Conservation (phyloP, 2,329 filamentous ascomycete genomes). For the Ophiostoma novo-ulmi region DNA sequence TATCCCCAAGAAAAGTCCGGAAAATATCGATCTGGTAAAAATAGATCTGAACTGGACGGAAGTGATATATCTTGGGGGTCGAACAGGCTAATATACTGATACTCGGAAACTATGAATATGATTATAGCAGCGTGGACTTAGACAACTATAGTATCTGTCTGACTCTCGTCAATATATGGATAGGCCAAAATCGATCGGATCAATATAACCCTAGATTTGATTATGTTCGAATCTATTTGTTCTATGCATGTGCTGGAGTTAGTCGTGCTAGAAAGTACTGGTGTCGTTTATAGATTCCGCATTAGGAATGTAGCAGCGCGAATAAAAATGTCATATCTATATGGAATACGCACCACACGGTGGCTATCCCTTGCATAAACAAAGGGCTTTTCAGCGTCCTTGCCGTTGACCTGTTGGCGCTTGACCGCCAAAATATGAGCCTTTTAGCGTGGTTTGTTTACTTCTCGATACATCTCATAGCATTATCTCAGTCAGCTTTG, state of each 20-base stretch:
- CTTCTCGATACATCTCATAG: too few species aligned
- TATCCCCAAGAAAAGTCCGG: too few species aligned
- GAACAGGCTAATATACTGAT: neutral
- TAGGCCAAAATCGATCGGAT: neutral
- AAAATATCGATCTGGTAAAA: neutral
- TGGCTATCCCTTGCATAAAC: neutral
- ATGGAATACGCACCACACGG: neutral
- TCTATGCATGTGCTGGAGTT: neutral
- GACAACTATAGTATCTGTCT: neutral
- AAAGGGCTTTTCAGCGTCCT: too few species aligned
- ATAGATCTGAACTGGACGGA: neutral
- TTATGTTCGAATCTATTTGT: neutral
- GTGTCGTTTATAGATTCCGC: neutral
- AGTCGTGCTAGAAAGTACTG: neutral
- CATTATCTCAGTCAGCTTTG: too few species aligned
- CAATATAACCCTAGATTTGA: neutral
- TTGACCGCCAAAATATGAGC: too few species aligned
- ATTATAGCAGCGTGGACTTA: neutral
- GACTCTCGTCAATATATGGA: neutral
- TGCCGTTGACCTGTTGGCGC: too few species aligned
- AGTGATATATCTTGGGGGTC: neutral
- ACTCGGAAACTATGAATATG: neutral
- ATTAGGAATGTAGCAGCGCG: neutral
- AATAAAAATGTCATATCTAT: neutral
- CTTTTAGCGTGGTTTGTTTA: too few species aligned